Base-by-base conservation (phyloP, 2,329 filamentous ascomycete species). In the Escovopsis sp. region DNA sequence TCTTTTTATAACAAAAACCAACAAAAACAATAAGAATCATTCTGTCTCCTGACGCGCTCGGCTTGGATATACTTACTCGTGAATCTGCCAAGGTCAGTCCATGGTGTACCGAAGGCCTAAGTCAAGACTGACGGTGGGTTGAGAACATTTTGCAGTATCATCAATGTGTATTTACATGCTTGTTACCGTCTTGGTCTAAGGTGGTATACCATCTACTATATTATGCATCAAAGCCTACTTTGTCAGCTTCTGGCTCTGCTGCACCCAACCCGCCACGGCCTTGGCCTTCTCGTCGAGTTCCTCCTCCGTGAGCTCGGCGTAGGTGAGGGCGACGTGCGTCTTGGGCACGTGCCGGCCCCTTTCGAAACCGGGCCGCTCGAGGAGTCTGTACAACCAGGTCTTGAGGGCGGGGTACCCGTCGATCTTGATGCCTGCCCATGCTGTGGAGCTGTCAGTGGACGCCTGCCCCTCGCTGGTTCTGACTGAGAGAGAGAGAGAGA, bases 391-490 rank as follows among this genome's bases (percentile, higher is more conserved):
- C 47, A 89, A 70, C 87, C 87, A 94, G 32, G 76, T 76, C 54
- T 85, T 76, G 47, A 94, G 57, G 39, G 73, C 58, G 3, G 85
- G 84, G 61, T 89, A 93, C 45, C 87, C 78, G 1, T 78, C 66
- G 42, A 89, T 75, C 39, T 86, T 74, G 35, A 67, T 39, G 31
- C 62, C 64, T 3, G 60, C 49, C 63, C 63, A 67, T 24, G 27
- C 43, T 45, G 12, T 35, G 13, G 47, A n/a, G 3, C 32, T 32
- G 29, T 39, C 15, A 39, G 24, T 13, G n/a, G 20, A 24, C 14
- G 12, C 14, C 12, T 34, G 32, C 10, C 15, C 15, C 15, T 13
- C 15, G 15, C n/a, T n/a, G n/a, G n/a, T n/a, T n/a, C 12, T 2
- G 12, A 11, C 13, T 6, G 31, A 33, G 31, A 14, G 14, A 7